Base-by-base conservation (phyloP, 345 rosid species). In the Populus alba region DNA sequence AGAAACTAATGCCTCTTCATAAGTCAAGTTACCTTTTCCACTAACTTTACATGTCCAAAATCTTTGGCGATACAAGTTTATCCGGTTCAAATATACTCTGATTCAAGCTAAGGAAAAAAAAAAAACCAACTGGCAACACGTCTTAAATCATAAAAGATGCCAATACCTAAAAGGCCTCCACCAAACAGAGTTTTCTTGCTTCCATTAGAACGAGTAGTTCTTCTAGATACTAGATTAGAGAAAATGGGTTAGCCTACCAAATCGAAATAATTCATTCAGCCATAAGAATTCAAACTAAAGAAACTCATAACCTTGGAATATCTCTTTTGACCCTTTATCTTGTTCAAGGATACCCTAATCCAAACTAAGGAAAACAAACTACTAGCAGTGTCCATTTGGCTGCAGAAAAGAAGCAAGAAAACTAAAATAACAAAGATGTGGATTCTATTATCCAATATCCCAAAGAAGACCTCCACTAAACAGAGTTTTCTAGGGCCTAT, bases 1-100 rank as follows among this genome's bases (percentile, higher is more conserved):
- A 18, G 95, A 91, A 20, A 92, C 91, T 89, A 94, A 84, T 71
- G 99, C 98, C 91, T 92, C 99, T 83, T 96, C 97, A 66, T 86
- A 96, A 74, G 97, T 96, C 91, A 96, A 79, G 86, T 91, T 86
- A 71, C 87, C 72, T 87, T 91, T 96, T 12, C 97, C 99, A 61
- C 94, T 96, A 81, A 88, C 81, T 87, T 89, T 89, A 80, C 99
- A 94, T 45, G 88, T 87, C 99, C 99, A 94, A 75, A 86, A 80
- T 80, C 97, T 91, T 79, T 87, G 88, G 62, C 90, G 92, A 77
- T 96, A 96, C 70, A 96, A 84, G 85, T 94, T 92, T 74, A 91
- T 65, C 79, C 94, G 79, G 84, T 87, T 90, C 92, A 96, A 82
- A 85, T 91, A 96, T 61, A 86, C 83, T 66, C 99, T 94, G 75